Base-by-base conservation (phyloP, 352 stramenopile species). In the Phytopythium chamaehyphon region DNA sequence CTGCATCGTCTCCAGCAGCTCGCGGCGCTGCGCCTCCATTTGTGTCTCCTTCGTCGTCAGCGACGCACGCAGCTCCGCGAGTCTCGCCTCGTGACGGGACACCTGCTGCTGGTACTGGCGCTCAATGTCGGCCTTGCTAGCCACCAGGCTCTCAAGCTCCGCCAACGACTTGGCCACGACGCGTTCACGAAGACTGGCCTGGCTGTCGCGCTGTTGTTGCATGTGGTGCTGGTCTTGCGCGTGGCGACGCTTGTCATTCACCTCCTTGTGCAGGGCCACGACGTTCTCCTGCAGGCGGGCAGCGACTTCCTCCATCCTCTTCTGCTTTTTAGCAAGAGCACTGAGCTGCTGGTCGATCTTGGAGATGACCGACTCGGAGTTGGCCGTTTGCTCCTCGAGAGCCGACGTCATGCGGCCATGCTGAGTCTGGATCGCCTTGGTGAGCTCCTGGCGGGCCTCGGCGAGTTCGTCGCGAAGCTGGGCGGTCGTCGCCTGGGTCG, bases 361-460 rank as follows among this genome's bases (percentile, higher is more conserved):
- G 24, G 44, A 39, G 44, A 15, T 77, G 53, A 9, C 5, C 28
- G 28, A 10, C 28, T 33, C 28, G 5, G 28, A 33, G 28, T 33
- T 33, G n/a, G 74, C 65, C 7, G 86, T 50, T 28, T 71, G 82
- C 21, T 88, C 76, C 15, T 90, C 76, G 21, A 90, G 59, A n/a
- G 62, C 59, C 7, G 56, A 48, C 0, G 62, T 44, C 23, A 74
- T 63, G 24, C 70, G 76, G 28, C 55, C 69, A 33, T 84, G 69
- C 44, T 88, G 74, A 10, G 49, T 66, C 45, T 82, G 69, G 18
- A 87, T 55, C 0, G 76, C 64, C 54, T 84, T 77, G 12, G 59
- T 77, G 1, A 91, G 52, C 44, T 91, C 76, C 2, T 79, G 59
- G n/a, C 69, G 64, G 3, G 75, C 73, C 24, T 86, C 71, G 1